Evolutionary conservation across 768 basidiomycete genomes (phyloP), one percentile per base, ranked within the genome.

Genomic region (Rhodosporidiobolus sp.): DNA sequence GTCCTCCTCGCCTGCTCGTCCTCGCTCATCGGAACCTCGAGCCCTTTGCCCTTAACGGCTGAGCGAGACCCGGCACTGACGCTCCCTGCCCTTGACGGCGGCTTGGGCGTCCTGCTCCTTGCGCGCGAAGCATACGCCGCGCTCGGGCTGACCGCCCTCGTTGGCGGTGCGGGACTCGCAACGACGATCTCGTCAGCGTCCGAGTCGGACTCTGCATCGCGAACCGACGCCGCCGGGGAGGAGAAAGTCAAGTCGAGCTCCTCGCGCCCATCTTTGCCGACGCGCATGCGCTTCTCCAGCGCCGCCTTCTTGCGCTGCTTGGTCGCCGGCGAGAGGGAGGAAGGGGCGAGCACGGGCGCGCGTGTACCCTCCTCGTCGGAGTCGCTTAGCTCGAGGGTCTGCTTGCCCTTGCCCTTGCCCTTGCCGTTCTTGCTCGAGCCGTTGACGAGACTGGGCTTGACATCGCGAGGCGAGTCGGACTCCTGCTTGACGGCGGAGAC

Each of bases 201-300:
- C 28, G 59, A 30, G 17, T 19, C 26, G 53, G 28, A 22, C 52
- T 28, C n/a, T n/a, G n/a, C n/a, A 8, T 52, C 38, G 20, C 32
- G 20, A 34, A 9, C 20, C 1, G 55, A 56, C 16, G 55, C 32
- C 32, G 55, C 16, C 17, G 48, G 24, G 20, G 34, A 35, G 8
- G 62, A 45, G n/a, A 54, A 10, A 17, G 63, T 64, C 35, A 64
- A 28, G 63, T 64, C 63, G 63, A 64, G 35, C 52, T 64, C 63
- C 8, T 54, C n/a, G 19, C 28, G 35, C 4, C 63, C 63, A 52
- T 45, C 14, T 16, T 8, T 7, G 52, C 63, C 52, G 10, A 2
- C 26, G 43, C 26, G 43, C 24, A 46, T 59, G 11, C 58, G 38
- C 43, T 30, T 45, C 26, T 26, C 43, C 26, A 7, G 10, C 8